Conservation (phyloP, 2,329 filamentous ascomycete genomes). For the Aspergillus flavus region DNA sequence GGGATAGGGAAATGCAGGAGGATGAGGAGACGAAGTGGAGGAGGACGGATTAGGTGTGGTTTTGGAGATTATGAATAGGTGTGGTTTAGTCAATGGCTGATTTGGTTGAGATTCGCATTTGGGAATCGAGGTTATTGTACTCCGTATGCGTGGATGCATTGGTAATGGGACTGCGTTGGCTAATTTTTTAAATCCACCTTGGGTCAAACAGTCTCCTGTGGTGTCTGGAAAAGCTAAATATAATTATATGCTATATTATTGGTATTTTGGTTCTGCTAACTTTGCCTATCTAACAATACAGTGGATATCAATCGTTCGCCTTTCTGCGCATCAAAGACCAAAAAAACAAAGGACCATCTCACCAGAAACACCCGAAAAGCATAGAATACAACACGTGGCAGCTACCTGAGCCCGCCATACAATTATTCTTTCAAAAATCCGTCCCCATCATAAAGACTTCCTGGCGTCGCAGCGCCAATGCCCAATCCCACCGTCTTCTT, state of each 20-base stretch:
- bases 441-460: slow-evolving; percentile 50
- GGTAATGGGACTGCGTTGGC: neutral
- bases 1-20: slow-evolving; percentile 38
- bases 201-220: no score
- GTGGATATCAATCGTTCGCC: slow-evolving; percentile 20
- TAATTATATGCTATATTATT: neutral
- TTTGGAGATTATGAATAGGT: neutral
- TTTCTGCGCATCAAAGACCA: neutral
- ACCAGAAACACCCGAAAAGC: neutral
- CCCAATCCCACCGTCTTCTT: slow-evolving; percentile 32
- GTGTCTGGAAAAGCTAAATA: neutral
- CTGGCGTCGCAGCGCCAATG: slow-evolving; percentile 42
- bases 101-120: neutral
- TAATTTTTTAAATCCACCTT: no score
- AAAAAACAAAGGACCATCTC: slow-evolving; percentile 3
- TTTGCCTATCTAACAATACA: slow-evolving; percentile 22
- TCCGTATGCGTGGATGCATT: neutral
- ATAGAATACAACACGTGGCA: neutral
- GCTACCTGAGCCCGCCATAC: slow-evolving; percentile 4
- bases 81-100: neutral
- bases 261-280: slow-evolving; percentile 13
- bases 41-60: slow-evolving; percentile 45
- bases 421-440: slow-evolving; percentile 41
- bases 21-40: slow-evolving; percentile 57
- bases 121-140: no score